Evolutionary conservation across 2,329 filamentous ascomycete genomes (phyloP), one percentile per base, ranked within the genome.

Genomic region (Thielaviopsis euricoi): DNA sequence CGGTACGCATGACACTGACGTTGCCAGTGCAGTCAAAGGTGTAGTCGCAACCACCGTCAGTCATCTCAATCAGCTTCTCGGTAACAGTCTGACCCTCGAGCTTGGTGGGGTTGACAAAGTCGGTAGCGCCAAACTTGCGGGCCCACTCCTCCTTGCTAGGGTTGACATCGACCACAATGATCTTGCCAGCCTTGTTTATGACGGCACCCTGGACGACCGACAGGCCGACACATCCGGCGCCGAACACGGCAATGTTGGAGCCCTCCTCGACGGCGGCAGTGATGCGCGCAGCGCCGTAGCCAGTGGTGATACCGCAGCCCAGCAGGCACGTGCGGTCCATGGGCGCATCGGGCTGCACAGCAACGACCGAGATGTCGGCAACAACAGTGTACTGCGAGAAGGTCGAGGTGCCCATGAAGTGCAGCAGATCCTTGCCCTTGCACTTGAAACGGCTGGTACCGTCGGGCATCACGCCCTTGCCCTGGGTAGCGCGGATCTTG

Each of bases 21-120:
- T 97, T 97, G 61, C 93, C 93, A 6, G 93, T 98, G 79, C 93
- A 97, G 76, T 98, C 93, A 70, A 98, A 98, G 54, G 93, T 98
- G 77, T 96, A 97, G 76, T 98, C 93, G 70, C 89, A 95, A 55
- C 93, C 93, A 64, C 93, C 93, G 67, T 97, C 93, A 1, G 93
- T 98, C 86, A 97, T 89, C 74, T 97, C 91, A 64, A 97, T 82
- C 63, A 98, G 80, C 76, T 91, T 86, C 68, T 95, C 89, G 66
- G 94, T 88, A 65, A 97, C 86, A 61, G 80, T 88, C 78, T 91
- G 86, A 62, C 78, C 80, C 22, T 81, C 77, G 62, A 91, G 75
- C 71, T 91, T 85, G 60, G 79, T 83, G 51, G 93, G 93, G 78
- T 98, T 97, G 66, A 98, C 87, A 68, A 98, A 98, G 73, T 97